These are phyloP conservation scores for Pseudozyma flocculosa DNA, from an alignment of 1,284 basidiomycete genomes.

Conservation along the genomic window DNA sequence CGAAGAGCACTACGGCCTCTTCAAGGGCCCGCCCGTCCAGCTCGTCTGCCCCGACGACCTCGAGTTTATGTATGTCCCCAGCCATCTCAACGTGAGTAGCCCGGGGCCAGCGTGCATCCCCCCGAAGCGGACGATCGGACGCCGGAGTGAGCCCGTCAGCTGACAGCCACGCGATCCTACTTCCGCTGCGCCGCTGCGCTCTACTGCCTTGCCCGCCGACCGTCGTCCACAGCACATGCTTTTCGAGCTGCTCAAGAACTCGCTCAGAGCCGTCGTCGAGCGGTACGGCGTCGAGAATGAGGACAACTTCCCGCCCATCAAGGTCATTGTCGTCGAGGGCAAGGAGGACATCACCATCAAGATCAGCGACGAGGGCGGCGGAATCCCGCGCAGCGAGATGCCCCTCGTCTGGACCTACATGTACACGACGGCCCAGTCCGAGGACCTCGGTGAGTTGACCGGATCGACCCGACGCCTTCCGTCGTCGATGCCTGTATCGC, in stretches of 20 bases:
- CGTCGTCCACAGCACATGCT: slow-evolving; percentile 82
- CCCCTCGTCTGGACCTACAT: slow-evolving; percentile 97
- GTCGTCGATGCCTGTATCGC: no score
- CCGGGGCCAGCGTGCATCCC: no score
- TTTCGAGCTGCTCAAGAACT: slow-evolving; percentile 99
- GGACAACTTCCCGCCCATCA: slow-evolving; percentile 85
- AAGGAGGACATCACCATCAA: slow-evolving; percentile 93
- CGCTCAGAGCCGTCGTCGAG: slow-evolving; percentile 92
- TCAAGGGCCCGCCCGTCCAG: slow-evolving; percentile 93
- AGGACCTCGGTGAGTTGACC: slow-evolving; percentile 66
- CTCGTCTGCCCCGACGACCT: slow-evolving; percentile 88
- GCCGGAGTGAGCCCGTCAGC: background rate
- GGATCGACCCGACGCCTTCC: no score
- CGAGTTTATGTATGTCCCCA: slow-evolving; percentile 92
- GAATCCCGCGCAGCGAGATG: slow-evolving; percentile 85
- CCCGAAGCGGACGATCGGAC: no score
- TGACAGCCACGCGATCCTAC: background rate
- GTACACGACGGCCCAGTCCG: slow-evolving; percentile 94
- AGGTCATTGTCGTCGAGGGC: slow-evolving; percentile 87
- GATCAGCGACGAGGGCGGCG: slow-evolving; percentile 93
- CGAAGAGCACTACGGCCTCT: slow-evolving; percentile 86
- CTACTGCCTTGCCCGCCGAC: no score
- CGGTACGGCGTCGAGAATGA: slow-evolving; percentile 81
- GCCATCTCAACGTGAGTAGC: slow-evolving; percentile 65
- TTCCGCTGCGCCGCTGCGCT: background rate